phyloP scores from a whole-genome alignment of 2,329 filamentous ascomycete species.

The Colletotrichum melonis region DNA sequence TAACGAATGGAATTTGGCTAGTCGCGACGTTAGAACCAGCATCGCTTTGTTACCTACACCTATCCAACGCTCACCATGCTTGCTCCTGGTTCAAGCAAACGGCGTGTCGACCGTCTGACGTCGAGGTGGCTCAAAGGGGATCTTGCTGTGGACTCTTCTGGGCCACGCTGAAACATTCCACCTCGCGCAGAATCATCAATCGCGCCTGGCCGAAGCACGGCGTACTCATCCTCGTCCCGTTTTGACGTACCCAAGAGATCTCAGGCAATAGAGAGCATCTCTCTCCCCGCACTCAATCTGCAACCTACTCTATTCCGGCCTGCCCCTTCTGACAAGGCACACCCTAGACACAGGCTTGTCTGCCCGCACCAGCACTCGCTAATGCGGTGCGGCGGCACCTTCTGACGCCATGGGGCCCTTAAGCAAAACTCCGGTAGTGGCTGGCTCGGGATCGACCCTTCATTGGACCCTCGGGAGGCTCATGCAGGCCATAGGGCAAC shows the following conservation, averaged over 20 bases:
- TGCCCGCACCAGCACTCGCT: not conserved
- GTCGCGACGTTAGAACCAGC: not conserved
- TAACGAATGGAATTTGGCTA: not conserved
- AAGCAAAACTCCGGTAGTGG: constrained; percentile 6
- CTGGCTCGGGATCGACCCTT: constrained; percentile 25
- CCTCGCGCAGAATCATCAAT: not conserved
- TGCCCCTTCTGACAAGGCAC: constrained; percentile 24
- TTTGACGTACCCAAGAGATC: not conserved
- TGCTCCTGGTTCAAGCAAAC: not conserved
- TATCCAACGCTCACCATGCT: not conserved
- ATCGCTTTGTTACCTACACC: not conserved
- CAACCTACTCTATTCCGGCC: not conserved
- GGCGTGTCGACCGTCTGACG: not conserved
- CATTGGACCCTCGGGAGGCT: constrained; percentile 17
- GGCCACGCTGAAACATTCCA: constrained; percentile 5
- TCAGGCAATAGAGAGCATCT: constrained; percentile 8
- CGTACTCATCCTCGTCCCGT: not conserved
- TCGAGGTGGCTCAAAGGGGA: not conserved
- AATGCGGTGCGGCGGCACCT: not conserved
- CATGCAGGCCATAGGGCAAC: constrained; percentile 25
- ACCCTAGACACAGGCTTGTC: constrained; percentile 14
- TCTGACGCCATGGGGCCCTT: constrained; percentile 9
- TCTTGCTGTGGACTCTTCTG: not conserved
- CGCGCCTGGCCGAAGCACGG: not conserved
- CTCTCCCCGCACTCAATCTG: constrained; percentile 23